Percentiles rank a stretch among this genome's conserved stretches.
Evolutionary conservation across 129 eudicot genomes (phyloP).

Genomic region (Mikania micrantha): DNA sequence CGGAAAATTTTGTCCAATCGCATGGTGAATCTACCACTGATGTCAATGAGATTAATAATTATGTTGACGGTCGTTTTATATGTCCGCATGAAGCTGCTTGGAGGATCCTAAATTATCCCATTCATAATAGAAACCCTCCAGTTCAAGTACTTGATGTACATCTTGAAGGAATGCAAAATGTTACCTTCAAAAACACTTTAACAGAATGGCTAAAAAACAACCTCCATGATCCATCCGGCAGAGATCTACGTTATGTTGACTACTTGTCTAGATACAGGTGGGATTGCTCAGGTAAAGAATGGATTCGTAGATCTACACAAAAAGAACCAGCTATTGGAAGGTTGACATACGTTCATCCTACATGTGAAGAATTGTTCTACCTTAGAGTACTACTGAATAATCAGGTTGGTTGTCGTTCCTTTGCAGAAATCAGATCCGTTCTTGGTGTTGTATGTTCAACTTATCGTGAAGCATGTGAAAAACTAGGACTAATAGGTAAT

Average conservation of each 20-base stretch:
- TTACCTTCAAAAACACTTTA: not conserved
- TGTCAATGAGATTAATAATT: constrained; percentile 9
- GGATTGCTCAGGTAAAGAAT: not conserved
- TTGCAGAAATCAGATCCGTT: too few relatives aligned
- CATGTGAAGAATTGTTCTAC: not conserved
- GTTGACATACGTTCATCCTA: not conserved
- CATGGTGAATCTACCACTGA: too few relatives aligned
- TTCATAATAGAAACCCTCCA: constrained; percentile 1
- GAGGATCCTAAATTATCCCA: not conserved
- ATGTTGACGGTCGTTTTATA: not conserved
- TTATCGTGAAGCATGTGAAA: not conserved
- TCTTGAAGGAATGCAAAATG: not conserved
- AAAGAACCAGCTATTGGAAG: not conserved
- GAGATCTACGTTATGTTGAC: too few relatives aligned
- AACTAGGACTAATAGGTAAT: not conserved
- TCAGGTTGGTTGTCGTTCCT: not conserved
- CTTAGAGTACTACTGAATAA: not conserved
- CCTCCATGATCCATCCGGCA: too few relatives aligned
- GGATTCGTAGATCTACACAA: not conserved
- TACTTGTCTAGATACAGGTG: not conserved
- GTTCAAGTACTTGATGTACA: constrained; percentile 13
- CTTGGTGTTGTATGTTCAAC: too few relatives aligned
- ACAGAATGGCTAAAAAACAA: too few relatives aligned
- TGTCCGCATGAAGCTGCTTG: constrained; percentile 18
- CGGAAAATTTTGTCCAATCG: too few relatives aligned